These are phyloP conservation scores for Crithidia expoeki DNA, from an alignment of 208 protist genomes.

Conservation along the genomic window DNA sequence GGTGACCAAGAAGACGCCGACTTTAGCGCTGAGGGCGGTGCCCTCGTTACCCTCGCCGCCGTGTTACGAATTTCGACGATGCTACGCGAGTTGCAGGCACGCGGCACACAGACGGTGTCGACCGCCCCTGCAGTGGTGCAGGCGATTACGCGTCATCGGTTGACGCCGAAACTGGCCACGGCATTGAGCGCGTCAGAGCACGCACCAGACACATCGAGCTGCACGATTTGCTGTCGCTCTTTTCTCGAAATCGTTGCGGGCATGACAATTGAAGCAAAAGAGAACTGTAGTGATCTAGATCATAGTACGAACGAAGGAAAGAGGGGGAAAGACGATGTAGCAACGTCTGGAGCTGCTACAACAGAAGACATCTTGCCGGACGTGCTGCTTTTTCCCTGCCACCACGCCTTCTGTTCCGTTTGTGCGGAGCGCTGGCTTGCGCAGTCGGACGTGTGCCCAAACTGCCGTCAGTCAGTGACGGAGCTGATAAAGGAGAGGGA, in stretches of 20 bases:
- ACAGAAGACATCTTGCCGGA: background rate
- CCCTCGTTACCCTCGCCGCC: background rate
- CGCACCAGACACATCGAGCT: slow-evolving; percentile 7
- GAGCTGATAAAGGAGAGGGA: background rate
- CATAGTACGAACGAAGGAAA: too few relatives aligned
- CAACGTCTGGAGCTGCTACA: too few relatives aligned
- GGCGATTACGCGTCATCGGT: background rate
- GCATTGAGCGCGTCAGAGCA: background rate
- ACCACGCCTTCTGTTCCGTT: slow-evolving; percentile 61
- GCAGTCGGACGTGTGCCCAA: slow-evolving; percentile 52
- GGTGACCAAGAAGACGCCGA: background rate
- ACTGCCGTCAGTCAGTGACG: slow-evolving; percentile 45
- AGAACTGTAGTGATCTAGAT: too few relatives aligned
- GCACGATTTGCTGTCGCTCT: slow-evolving; percentile 22
- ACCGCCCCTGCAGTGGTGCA: background rate
- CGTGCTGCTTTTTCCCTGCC: slow-evolving; percentile 68
- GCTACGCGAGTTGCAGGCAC: background rate
- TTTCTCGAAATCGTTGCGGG: slow-evolving; percentile 4
- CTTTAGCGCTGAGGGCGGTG: background rate
- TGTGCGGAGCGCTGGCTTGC: slow-evolving; percentile 63
- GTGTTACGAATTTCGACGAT: background rate
- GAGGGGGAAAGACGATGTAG: too few relatives aligned
- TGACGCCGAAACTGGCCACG: background rate
- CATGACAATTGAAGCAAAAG: background rate
- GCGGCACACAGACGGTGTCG: background rate